Conservation (phyloP, 2,329 filamentous ascomycete species). For the Neoarthrinium moseri region DNA sequence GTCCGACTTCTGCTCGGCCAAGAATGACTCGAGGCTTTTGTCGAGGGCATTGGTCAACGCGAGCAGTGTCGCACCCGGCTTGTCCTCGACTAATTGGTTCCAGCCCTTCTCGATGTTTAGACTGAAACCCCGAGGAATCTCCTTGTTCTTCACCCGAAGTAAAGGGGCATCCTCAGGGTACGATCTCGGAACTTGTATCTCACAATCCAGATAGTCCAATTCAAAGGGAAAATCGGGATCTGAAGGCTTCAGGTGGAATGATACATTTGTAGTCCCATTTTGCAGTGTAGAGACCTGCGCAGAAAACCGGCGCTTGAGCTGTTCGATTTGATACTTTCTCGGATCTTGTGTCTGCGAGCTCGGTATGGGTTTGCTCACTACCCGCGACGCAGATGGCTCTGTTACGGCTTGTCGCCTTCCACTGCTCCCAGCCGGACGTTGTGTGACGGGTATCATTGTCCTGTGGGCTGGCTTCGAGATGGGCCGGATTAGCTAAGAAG, state of each 20-base stretch:
- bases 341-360: constrained; percentile 65
- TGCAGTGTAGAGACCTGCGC: constrained; percentile 41
- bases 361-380: constrained; percentile 66
- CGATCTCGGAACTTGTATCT: constrained; percentile 59
- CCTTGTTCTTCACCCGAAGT: constrained; percentile 65
- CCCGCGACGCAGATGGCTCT: constrained; percentile 42
- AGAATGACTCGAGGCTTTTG: constrained; percentile 66
- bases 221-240: constrained; percentile 86
- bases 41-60: constrained; percentile 69
- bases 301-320: constrained; percentile 67
- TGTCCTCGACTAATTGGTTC: constrained; percentile 58
- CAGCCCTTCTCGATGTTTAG: constrained; percentile 78
- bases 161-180: constrained; percentile 61
- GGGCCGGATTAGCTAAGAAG: not conserved
- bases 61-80: constrained; percentile 58
- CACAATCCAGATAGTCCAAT: constrained; percentile 65
- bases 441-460: constrained; percentile 38
- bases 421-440: constrained; percentile 22
- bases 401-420: constrained; percentile 46
- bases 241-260: constrained; percentile 68
- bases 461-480: not conserved
- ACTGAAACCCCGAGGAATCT: constrained; percentile 69
- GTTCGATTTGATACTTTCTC: constrained; percentile 71
- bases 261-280: constrained; percentile 54
- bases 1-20: constrained; percentile 69